Base-by-base conservation (phyloP, 140 eudicot species). In the Stevia rebaudiana region DNA sequence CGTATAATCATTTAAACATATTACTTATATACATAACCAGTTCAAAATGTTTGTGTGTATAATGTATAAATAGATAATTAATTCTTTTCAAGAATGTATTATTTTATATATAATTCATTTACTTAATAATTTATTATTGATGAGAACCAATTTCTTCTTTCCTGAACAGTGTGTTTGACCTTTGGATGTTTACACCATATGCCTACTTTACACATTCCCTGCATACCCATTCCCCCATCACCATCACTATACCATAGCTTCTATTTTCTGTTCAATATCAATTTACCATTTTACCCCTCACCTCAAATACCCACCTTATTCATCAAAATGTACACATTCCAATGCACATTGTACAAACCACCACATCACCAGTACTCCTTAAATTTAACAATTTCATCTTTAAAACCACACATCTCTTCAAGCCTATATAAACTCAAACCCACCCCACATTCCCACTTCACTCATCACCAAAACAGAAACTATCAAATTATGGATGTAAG, bases 401-500 rank as follows among this genome's bases (percentile, higher is more conserved):
- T 19, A 24, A 43, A 57, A 16, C 11, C 46, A 11, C 69, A 48
- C 18, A 12, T 28, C 43, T 13, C 53, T 18, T 53, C 13, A 16
- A 16, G 16, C 41, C 72, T 73, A 33, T 58, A 63, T 66, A 67
- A 39, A 33, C 17, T 23, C 40, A 46, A 69, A 42, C 59, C 16
- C 63, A 24, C 61, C 17, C 23, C 70, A 23, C 53, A 33, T 18
- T 51, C 73, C 36, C 50, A 47, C 69, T 39, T 37, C 57, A 74
- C 30, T 39, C 21, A 36, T 35, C 49, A 57, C 50, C 54, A 25
- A 6, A 6, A 11, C 16, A 31, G 11, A 41, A 60, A 13, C 22
- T 5, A 74, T 74, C 12, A 41, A 60, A 13, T 16, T 5, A 74
- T 74, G 79, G 79, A 74, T 59, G 79, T 74, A 59, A 74, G 79